These are phyloP conservation scores for Phytopythium litorale DNA, from an alignment of 352 stramenopile genomes.

Conservation along the genomic window DNA sequence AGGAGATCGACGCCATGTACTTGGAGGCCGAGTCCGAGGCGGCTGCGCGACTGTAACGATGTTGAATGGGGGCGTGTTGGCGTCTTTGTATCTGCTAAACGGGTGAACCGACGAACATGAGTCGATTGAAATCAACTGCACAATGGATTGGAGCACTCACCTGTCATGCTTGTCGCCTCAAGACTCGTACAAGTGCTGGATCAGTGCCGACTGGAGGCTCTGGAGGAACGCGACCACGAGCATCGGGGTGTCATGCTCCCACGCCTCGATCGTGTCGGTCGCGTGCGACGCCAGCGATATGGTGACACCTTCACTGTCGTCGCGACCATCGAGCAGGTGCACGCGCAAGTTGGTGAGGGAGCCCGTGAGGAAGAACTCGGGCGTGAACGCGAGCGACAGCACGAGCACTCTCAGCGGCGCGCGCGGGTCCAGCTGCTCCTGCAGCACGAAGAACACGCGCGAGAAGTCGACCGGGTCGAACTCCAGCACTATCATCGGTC, in stretches of 20 bases:
- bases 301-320: neutral
- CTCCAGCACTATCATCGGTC: constrained; percentile 29
- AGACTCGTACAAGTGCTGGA: constrained; percentile 6
- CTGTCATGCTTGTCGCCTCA: neutral
- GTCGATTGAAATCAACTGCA: too few relatives aligned
- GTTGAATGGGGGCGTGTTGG: neutral
- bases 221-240: neutral
- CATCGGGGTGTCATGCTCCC: neutral
- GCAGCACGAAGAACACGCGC: constrained; percentile 44
- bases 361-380: constrained; percentile 34
- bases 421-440: constrained; percentile 33
- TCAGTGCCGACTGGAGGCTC: neutral
- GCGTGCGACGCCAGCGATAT: neutral
- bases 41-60: neutral
- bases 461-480: constrained; percentile 48
- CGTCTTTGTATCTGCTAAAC: neutral
- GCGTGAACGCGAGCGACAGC: constrained; percentile 32
- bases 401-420: constrained; percentile 36
- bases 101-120: neutral
- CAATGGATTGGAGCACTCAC: too few relatives aligned
- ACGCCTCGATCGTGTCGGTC: neutral
- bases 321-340: constrained; percentile 23
- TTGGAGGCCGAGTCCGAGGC: constrained; percentile 9
- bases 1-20: constrained; percentile 56
- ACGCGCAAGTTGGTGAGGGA: constrained; percentile 36